These are phyloP conservation scores for Triglochin maritima DNA, from an alignment of 106 monocot species.

Conservation along the genomic window DNA sequence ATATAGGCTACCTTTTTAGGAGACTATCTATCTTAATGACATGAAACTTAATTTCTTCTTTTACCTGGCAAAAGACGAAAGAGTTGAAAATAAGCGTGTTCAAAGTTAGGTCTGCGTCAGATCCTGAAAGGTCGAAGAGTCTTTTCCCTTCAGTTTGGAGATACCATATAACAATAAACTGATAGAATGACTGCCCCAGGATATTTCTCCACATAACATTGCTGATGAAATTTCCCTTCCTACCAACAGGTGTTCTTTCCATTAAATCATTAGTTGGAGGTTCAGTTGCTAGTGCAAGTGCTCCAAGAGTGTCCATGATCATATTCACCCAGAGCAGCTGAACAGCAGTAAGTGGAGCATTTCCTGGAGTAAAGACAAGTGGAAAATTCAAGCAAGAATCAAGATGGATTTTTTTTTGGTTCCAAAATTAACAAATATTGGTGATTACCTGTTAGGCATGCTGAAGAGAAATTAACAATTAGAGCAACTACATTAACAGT, in stretches of 20 bases:
- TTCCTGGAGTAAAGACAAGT: conserved; percentile 26
- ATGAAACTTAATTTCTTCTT: not conserved
- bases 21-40: not conserved
- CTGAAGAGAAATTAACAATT: conserved; percentile 83
- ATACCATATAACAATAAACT: conserved; percentile 81
- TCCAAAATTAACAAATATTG: not conserved
- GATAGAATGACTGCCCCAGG: conserved; percentile 71
- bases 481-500: conserved; percentile 94
- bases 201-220: conserved; percentile 97
- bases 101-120: conserved; percentile 46
- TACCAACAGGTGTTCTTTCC: conserved; percentile 78
- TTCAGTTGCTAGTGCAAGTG: conserved; percentile 85
- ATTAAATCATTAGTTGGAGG: conserved; percentile 77
- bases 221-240: conserved; percentile 81
- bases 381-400: not conserved
- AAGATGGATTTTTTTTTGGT: not conserved
- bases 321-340: conserved; percentile 95
- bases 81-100: conserved; percentile 94
- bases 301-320: conserved; percentile 97
- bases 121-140: conserved; percentile 49
- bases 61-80: conserved; percentile 96
- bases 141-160: conserved; percentile 65
- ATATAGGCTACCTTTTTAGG: not conserved
- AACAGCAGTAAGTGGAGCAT: conserved; percentile 82
- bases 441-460: conserved; percentile 65